A percentile compares a stretch with the other conserved stretches of the same genome.
Evolutionary conservation across 1,284 basidiomycete genomes (phyloP).

Genomic region (Mycosarcoma mackinlayi): DNA sequence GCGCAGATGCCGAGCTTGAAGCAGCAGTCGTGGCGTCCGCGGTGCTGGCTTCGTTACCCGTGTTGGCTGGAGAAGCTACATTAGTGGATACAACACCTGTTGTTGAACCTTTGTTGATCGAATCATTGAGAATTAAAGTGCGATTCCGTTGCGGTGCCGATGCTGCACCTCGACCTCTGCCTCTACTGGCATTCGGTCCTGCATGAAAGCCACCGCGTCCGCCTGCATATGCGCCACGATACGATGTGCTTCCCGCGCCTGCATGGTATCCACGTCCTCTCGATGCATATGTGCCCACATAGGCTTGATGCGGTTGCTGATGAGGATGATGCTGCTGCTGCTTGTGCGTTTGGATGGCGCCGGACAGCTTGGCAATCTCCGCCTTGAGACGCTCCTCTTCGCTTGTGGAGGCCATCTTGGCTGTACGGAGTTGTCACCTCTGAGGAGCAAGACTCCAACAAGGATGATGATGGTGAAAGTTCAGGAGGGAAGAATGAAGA

Average conservation of each 20-base stretch:
- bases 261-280: conserved; percentile 21
- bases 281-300: conserved; percentile 7
- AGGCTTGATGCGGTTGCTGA: conserved; percentile 11
- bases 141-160: conserved; percentile 38
- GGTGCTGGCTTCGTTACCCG: background rate
- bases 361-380: conserved; percentile 61
- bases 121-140: conserved; percentile 45
- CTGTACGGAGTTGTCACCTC: background rate
- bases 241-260: conserved; percentile 10
- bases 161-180: conserved; percentile 34
- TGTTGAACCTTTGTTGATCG: conserved; percentile 3
- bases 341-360: conserved; percentile 59
- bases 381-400: conserved; percentile 58
- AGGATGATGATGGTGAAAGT: background rate
- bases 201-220: conserved; percentile 20
- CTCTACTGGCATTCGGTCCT: conserved; percentile 3
- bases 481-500: background rate
- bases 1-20: background rate
- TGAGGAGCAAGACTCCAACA: background rate
- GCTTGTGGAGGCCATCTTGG: conserved; percentile 25
- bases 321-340: conserved; percentile 25
- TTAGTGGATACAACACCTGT: background rate
- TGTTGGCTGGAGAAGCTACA: background rate
- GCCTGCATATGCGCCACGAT: conserved; percentile 10
- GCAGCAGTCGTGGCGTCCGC: background rate